Percentiles rank a stretch among this genome's conserved stretches.
Evolutionary conservation across 163 green algal species (phyloP).

Genomic region (Scenedesmus sp.): DNA sequence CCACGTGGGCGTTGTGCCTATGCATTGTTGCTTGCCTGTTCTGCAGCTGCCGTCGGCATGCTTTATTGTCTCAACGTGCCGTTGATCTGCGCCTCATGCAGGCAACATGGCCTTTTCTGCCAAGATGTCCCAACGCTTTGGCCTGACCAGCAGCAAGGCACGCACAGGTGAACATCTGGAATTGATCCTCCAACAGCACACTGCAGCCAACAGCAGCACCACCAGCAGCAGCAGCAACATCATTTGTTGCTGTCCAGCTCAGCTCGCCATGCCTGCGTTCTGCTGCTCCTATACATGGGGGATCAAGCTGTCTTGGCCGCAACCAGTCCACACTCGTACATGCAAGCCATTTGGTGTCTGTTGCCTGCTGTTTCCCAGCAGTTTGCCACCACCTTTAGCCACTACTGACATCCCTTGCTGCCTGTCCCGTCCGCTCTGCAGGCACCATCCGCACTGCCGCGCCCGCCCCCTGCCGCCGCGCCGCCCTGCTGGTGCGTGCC

Average conservation of each 20-base stretch:
- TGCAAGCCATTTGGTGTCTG: too few species aligned
- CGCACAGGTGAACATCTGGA: not conserved
- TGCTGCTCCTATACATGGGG: not conserved
- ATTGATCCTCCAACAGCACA: not conserved
- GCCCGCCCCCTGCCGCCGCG: not conserved
- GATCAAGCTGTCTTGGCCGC: too few species aligned
- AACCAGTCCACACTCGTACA: too few species aligned
- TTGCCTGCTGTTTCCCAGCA: too few species aligned
- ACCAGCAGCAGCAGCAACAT: not conserved
- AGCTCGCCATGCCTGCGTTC: not conserved
- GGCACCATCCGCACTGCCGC: not conserved
- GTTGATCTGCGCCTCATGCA: not conserved
- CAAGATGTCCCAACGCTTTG: not conserved
- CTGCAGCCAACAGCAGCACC: not conserved
- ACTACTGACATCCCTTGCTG: too few species aligned
- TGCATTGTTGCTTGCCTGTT: not conserved
- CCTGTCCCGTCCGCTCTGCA: not conserved
- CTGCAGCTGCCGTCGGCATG: not conserved
- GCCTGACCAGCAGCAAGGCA: conserved; percentile 11
- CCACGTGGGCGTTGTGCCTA: not conserved
- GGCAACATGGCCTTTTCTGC: conserved; percentile 8
- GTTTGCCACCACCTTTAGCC: too few species aligned
- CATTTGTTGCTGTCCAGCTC: not conserved
- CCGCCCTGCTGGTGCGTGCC: conserved; percentile 42
- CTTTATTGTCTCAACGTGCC: not conserved